A percentile compares a stretch with the other conserved stretches of the same genome.
These are phyloP conservation scores for Globisporangium barbulae DNA, from an alignment of 352 stramenopile genomes.

Conservation along the genomic window DNA sequence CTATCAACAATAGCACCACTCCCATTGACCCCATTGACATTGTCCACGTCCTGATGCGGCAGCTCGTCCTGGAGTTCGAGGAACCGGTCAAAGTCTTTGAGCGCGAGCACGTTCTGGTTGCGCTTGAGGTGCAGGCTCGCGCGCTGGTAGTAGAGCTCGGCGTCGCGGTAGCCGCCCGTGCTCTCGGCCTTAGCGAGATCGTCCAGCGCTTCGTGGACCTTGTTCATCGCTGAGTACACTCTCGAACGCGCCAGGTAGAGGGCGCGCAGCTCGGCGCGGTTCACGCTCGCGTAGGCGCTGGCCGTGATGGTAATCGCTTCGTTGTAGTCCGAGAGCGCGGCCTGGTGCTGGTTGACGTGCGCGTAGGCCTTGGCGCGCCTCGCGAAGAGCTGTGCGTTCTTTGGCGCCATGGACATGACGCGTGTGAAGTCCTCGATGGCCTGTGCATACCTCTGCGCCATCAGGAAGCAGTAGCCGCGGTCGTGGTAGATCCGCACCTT, in stretches of 20 bases:
- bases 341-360: conserved; percentile 42
- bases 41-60: conserved; percentile 21
- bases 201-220: conserved; percentile 44
- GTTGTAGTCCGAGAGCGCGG: conserved; percentile 62
- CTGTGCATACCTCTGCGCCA: conserved; percentile 46
- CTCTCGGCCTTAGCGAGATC: conserved; percentile 50
- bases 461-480: conserved; percentile 55
- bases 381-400: conserved; percentile 61
- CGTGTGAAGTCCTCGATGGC: conserved; percentile 72
- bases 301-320: conserved; percentile 39
- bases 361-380: conserved; percentile 64
- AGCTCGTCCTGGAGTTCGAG: conserved; percentile 62
- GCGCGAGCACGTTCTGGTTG: conserved; percentile 38
- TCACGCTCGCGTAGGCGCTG: conserved; percentile 3
- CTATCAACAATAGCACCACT: background rate
- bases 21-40: conserved; percentile 1
- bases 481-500: conserved; percentile 63
- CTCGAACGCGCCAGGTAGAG: conserved; percentile 51
- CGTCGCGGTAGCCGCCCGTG: conserved; percentile 43
- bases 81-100: conserved; percentile 63
- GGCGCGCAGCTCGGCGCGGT: conserved; percentile 30
- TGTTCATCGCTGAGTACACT: conserved; percentile 57
- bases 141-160: conserved; percentile 59
- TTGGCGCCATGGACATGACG: conserved; percentile 67
- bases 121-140: conserved; percentile 48